Base-by-base conservation (phyloP, 2,329 filamentous ascomycete genomes). In the Nigrospora oryzae region DNA sequence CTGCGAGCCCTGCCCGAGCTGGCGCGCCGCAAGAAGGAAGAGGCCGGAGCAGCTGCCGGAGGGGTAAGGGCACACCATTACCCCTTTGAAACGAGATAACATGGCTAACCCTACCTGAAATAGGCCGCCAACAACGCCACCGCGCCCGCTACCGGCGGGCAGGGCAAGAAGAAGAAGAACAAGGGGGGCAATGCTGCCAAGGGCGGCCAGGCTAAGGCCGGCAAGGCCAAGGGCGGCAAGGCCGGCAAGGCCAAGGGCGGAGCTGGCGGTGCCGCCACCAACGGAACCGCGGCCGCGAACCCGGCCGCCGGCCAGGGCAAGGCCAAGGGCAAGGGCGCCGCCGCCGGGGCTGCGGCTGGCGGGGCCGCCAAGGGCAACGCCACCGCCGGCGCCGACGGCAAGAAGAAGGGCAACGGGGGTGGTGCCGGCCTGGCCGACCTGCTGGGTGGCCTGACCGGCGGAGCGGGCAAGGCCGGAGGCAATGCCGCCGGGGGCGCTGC, bases 141-240 rank as follows among this genome's bases (percentile, higher is more conserved):
- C 8, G 38, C 38, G 11, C 38, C 38, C 34, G 39, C 39, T 34
- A n/a, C 39, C 5, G 39, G 39, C 16, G 34, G 34, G 39, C 31
- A 40, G 38, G 38, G 30, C n/a, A 31, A 34, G 15, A 41, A 41
- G 39, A 41, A 41, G 39, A 41, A 41, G 39, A 32, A 32, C 39
- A 41, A 41, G 16, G 39, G 17, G 12, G 39, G 16, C 13, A 41
- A 44, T 17, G 42, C 40, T 12, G 19, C 17, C 23, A 28, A 28
- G 23, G 23, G 2, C 23, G 23, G 23, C 7, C 5, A 28, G 23
- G 23, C 19, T 28, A 36, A 42, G 40, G 40, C 33, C 19, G 31
- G 30, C 11, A 39, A 39, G 38, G 40, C 17, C 14, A 42, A 42
- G 40, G 36, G 36, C 32, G 40, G 30, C 17, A 36, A 34, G 33